Evolutionary conservation across 2,329 filamentous ascomycete species (phyloP), one percentile per base, ranked within the genome.

Genomic region (Xylariomycetidae sp.): DNA sequence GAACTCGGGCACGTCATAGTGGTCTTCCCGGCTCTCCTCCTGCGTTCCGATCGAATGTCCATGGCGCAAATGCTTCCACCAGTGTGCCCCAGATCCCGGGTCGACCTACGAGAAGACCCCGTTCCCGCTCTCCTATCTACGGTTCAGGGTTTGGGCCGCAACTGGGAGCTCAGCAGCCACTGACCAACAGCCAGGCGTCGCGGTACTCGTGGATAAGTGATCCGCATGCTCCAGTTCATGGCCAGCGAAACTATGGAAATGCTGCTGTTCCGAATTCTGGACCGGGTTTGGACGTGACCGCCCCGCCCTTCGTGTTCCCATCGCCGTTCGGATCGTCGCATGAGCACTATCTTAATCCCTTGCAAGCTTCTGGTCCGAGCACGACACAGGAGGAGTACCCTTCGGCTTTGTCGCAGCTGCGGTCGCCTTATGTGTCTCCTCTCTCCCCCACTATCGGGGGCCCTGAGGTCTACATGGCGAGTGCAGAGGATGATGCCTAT

Each of bases 1-100:
- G 57, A 31, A 41, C 46, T 28, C 53, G 54, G 14, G 38, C 50
- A 25, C 53, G 54, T 13, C 47, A 49, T 29, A 47, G 48, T 9
- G 44, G 47, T 34, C 33, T 47, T 6, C 50, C 54, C 19, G 44
- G 46, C 19, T 48, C 45, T 25, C 42, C 50, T 10, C 44, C 47
- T 14, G 43, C 44, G 12, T 39, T 34, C 32, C 43, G 46, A n/a
- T 26, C 40, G n/a, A 44, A 40, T 38, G 39, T 31, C 18, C 40
- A 45, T 35, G 36, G 40, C 22, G 34, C 37, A 17, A 19, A 37
- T 25, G 28, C 35, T 25, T 28, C 42, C 25, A 50, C 40, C 31
- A 37, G 37, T 20, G 24, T 38, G 18, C 23, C 47, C 28, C 48
- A 49, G 25, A 29, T 33, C 37, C 44, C 45, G 42, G 52, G 52